Percentiles rank a stretch among this genome's conserved stretches.
These are phyloP conservation scores for Pleurotus platypus DNA, from an alignment of 768 basidiomycete genomes.

Conservation along the genomic window DNA sequence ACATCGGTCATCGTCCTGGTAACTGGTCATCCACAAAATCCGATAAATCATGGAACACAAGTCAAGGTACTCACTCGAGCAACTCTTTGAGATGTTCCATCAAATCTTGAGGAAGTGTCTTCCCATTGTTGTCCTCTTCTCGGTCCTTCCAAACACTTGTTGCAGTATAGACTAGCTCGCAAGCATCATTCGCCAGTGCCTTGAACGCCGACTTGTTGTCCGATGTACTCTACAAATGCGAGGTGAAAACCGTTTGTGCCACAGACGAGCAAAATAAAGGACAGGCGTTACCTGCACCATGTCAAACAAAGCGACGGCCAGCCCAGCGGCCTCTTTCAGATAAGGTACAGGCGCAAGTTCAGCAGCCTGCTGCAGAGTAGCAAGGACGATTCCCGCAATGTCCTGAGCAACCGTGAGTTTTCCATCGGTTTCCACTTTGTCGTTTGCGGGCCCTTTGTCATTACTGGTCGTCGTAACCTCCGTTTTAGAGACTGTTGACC, in stretches of 20 bases:
- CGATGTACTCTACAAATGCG: no score
- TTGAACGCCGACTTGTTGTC: slow-evolving; percentile 20
- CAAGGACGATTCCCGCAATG: slow-evolving; percentile 16
- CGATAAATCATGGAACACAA: neutral
- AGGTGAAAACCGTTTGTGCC: no score
- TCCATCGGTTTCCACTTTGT: no score
- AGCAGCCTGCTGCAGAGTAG: slow-evolving; percentile 16
- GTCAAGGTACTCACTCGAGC: slow-evolving; percentile 10
- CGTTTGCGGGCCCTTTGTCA: no score
- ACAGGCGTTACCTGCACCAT: slow-evolving; percentile 14
- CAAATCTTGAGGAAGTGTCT: slow-evolving; percentile 9
- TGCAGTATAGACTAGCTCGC: slow-evolving; percentile 19
- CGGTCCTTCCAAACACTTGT: slow-evolving; percentile 13
- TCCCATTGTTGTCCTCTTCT: slow-evolving; percentile 12
- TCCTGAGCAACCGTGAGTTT: slow-evolving; percentile 10
- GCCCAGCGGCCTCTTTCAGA: slow-evolving; percentile 17
- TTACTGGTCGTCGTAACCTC: no score
- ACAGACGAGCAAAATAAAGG: no score
- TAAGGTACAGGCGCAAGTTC: slow-evolving; percentile 17
- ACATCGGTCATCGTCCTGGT: slow-evolving; percentile 16
- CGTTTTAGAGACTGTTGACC: no score
- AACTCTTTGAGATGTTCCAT: slow-evolving; percentile 15
- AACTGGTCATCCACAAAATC: neutral
- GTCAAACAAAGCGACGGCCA: slow-evolving; percentile 16
- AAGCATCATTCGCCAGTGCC: slow-evolving; percentile 20